Evolutionary conservation across 148 eudicot genomes (phyloP).

Genomic region (Pouteria glomerata): DNA sequence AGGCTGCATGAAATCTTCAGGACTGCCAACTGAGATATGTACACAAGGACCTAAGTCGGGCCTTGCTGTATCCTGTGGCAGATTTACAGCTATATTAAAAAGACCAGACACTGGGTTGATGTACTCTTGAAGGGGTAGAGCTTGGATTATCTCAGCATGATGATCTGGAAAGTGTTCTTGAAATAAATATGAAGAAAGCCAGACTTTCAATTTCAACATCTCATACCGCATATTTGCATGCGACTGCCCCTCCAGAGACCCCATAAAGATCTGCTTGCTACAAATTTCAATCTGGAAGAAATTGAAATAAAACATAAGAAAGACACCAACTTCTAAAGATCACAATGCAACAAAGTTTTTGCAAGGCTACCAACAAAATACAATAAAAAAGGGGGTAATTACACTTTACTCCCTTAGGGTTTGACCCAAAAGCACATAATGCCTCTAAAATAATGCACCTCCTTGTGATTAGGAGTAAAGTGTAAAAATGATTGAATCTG

Average conservation of each 20-base stretch:
- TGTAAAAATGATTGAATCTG: no score
- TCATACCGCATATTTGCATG: constrained; percentile 37
- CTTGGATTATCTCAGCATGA: constrained; percentile 46
- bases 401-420: no score
- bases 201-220: constrained; percentile 55
- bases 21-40: constrained; percentile 57
- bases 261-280: constrained; percentile 49
- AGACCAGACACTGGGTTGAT: constrained; percentile 59
- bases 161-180: constrained; percentile 51
- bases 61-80: constrained; percentile 47
- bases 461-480: no score
- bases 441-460: no score
- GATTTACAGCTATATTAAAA: constrained; percentile 60
- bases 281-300: constrained; percentile 62
- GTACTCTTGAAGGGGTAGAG: constrained; percentile 77
- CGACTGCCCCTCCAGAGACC: constrained; percentile 43
- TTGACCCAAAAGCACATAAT: no score
- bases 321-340: neutral
- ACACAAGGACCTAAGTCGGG: constrained; percentile 68
- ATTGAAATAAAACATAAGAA: neutral
- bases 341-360: neutral
- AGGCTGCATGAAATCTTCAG: constrained; percentile 57
- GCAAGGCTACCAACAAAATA: neutral
- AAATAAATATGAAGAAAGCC: constrained; percentile 53
- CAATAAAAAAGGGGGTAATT: neutral